phyloP scores from a whole-genome alignment of 768 basidiomycete species.

The Lentinula guzmanii region DNA sequence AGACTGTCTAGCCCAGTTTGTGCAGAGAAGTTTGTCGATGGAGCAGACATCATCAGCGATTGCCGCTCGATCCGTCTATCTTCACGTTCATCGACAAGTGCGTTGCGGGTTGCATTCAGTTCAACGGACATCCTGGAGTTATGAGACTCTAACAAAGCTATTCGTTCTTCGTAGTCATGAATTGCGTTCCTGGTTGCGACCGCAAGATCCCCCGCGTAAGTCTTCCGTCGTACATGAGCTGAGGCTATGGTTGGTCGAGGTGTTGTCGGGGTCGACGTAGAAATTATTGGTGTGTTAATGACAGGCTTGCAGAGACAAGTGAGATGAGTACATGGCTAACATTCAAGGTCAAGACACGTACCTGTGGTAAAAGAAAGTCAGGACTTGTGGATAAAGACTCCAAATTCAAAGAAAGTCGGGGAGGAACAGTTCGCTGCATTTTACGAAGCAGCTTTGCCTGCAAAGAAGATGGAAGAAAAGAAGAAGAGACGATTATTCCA shows the following conservation, averaged over 20 bases:
- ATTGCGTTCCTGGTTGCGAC: conserved; percentile 10
- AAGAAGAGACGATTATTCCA: not conserved
- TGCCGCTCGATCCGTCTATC: conserved; percentile 4
- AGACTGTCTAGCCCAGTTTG: conserved; percentile 3
- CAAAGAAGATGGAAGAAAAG: not conserved
- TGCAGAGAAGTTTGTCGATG: conserved; percentile 8
- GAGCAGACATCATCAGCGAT: not conserved
- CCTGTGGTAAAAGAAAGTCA: not conserved
- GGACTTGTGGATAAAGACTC: not conserved
- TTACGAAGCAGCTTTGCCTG: not conserved
- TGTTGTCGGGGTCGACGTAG: conserved; percentile 19
- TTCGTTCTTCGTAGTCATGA: conserved; percentile 16
- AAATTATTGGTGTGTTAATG: conserved; percentile 14
- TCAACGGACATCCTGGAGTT: conserved; percentile 14
- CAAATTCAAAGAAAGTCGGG: conserved; percentile 4
- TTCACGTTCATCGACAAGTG: conserved; percentile 16
- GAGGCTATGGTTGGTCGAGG: conserved; percentile 1
- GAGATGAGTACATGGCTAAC: not conserved
- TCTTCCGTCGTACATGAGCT: conserved; percentile 11
- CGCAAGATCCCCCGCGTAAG: conserved; percentile 16
- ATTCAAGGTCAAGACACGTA: not conserved
- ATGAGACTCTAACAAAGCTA: conserved; percentile 17
- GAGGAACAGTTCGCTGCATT: not conserved
- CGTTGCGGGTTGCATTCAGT: conserved; percentile 15
- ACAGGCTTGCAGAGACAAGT: not conserved